phyloP scores from a whole-genome alignment of 306 rosid genomes.

The Benincasa hispida region DNA sequence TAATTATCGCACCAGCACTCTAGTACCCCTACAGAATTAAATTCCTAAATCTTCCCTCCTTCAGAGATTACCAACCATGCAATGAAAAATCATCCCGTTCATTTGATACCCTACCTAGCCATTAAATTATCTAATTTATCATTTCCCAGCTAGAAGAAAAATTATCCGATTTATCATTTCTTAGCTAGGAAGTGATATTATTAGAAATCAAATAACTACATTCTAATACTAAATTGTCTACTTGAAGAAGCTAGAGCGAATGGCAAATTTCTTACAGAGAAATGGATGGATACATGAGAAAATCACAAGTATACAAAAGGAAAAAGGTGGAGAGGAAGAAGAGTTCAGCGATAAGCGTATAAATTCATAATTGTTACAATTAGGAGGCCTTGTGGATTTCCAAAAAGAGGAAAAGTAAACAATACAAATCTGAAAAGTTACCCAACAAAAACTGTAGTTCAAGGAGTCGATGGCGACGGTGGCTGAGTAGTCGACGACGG shows the following conservation, averaged over 20 bases:
- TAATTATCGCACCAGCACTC: too few relatives aligned
- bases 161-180: too few relatives aligned
- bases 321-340: neutral
- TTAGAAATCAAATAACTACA: neutral
- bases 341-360: neutral
- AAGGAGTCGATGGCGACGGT: too few relatives aligned
- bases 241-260: neutral
- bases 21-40: neutral
- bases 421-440: neutral
- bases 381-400: too few relatives aligned
- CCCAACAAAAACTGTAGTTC: neutral
- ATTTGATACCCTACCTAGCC: neutral
- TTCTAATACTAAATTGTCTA: neutral
- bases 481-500: too few relatives aligned
- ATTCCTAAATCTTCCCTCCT: neutral
- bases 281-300: neutral
- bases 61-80: neutral
- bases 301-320: neutral
- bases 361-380: neutral
- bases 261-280: neutral
- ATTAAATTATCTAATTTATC: neutral
- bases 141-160: too few relatives aligned
- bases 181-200: neutral
- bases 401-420: neutral
- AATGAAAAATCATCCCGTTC: neutral